Evolutionary conservation across 352 stramenopile species (phyloP).

Genomic region (Phytophthora palmivora): DNA sequence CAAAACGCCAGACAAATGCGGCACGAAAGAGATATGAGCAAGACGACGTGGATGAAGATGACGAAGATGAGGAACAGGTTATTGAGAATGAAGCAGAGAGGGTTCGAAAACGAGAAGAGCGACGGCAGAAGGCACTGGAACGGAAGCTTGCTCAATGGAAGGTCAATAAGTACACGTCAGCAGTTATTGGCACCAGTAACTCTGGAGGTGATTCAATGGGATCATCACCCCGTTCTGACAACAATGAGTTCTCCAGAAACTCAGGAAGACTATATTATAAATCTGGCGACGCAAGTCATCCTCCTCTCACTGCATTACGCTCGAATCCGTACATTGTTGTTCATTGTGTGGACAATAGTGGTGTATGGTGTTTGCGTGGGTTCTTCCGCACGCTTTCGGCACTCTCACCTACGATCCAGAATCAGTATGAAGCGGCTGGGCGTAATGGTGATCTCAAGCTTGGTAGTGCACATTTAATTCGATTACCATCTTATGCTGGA

Average conservation of each 20-base stretch:
- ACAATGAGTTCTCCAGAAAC: slow-evolving; percentile 2
- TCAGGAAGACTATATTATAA: slow-evolving; percentile 50
- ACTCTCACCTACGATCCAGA: slow-evolving; percentile 59
- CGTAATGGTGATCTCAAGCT: slow-evolving; percentile 75
- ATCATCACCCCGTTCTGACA: slow-evolving; percentile 18
- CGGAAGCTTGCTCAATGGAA: slow-evolving; percentile 66
- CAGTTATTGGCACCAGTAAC: slow-evolving; percentile 32
- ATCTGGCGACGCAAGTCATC: slow-evolving; percentile 65
- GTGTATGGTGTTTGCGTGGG: slow-evolving; percentile 72
- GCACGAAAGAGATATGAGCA: slow-evolving; percentile 48
- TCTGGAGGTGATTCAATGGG: neutral
- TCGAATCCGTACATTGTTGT: slow-evolving; percentile 55
- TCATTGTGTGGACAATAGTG: slow-evolving; percentile 82
- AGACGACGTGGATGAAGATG: slow-evolving; percentile 42
- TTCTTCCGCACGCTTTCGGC: slow-evolving; percentile 72
- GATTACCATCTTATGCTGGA: slow-evolving; percentile 29
- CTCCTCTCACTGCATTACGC: slow-evolving; percentile 27
- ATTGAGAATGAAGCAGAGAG: slow-evolving; percentile 53
- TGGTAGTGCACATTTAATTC: slow-evolving; percentile 73
- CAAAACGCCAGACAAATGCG: slow-evolving; percentile 38
- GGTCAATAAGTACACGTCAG: slow-evolving; percentile 69
- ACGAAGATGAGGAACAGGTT: slow-evolving; percentile 37
- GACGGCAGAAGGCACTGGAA: slow-evolving; percentile 45
- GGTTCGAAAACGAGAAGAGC: slow-evolving; percentile 47
- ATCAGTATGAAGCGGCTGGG: slow-evolving; percentile 66